A percentile compares a stretch with the other conserved stretches of the same genome.
Conservation (phyloP, 768 basidiomycete species). For the Flagelloscypha sp. region DNA sequence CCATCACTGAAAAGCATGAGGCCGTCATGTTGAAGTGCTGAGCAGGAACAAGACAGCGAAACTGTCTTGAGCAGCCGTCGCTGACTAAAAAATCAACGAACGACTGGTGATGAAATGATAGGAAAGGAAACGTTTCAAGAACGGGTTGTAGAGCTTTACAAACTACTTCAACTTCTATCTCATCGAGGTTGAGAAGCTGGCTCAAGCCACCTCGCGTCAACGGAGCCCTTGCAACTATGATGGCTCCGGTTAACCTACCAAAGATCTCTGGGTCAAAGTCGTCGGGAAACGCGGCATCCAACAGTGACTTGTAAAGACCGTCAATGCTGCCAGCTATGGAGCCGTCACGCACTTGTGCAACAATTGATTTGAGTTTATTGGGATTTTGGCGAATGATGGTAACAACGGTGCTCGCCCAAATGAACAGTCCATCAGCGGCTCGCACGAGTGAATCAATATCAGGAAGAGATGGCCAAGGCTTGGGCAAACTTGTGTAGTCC, state of each 20-base stretch:
- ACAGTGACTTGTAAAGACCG: constrained; percentile 13
- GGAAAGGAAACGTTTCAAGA: constrained; percentile 7
- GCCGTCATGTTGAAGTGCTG: too few relatives aligned
- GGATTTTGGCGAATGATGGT: constrained; percentile 13
- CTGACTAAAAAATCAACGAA: constrained; percentile 19
- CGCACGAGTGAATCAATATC: constrained; percentile 13
- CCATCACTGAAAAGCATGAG: constrained; percentile 20
- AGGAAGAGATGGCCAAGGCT: constrained; percentile 13
- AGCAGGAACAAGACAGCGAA: too few relatives aligned
- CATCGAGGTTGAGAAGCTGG: constrained; percentile 10
- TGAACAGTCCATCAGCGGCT: constrained; percentile 21
- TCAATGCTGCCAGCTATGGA: constrained; percentile 12
- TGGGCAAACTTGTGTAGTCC: constrained; percentile 9
- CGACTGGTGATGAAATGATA: constrained; percentile 18
- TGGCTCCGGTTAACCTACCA: constrained; percentile 13
- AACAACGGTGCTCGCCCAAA: constrained; percentile 19
- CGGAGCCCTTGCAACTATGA: constrained; percentile 17
- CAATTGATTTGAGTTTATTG: constrained; percentile 2
- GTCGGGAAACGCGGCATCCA: constrained; percentile 10
- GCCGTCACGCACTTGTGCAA: too few relatives aligned
- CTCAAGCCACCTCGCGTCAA: constrained; percentile 6
- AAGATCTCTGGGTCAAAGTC: constrained; percentile 9
- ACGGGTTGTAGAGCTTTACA: constrained; percentile 16
- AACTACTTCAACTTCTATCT: too few relatives aligned
- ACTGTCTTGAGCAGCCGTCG: too few relatives aligned